These are phyloP conservation scores for Kodamaea kaohsiungensis DNA, from an alignment of 805 yeast species.

Conservation along the genomic window DNA sequence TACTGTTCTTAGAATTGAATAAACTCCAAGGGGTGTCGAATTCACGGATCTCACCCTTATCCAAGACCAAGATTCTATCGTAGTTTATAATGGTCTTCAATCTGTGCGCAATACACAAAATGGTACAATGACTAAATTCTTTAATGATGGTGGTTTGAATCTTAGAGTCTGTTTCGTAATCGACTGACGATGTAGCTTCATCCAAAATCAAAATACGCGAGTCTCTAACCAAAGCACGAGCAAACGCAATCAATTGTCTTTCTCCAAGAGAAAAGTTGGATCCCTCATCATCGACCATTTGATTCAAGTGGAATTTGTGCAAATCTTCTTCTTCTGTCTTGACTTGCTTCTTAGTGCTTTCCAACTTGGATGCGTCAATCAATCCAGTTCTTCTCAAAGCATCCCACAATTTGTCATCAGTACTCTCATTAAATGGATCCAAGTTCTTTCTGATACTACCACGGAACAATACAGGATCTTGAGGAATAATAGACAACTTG, in stretches of 20 bases:
- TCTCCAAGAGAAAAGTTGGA: slow-evolving; percentile 74
- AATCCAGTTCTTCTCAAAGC: slow-evolving; percentile 59
- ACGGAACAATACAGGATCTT: slow-evolving; percentile 66
- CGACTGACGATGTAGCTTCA: slow-evolving; percentile 82
- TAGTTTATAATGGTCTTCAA: slow-evolving; percentile 71
- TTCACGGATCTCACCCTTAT: slow-evolving; percentile 74
- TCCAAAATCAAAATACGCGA: slow-evolving; percentile 78
- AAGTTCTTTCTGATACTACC: slow-evolving; percentile 60
- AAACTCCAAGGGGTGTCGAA: slow-evolving; percentile 71
- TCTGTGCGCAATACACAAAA: slow-evolving; percentile 86
- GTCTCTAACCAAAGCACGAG: slow-evolving; percentile 77
- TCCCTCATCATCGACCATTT: slow-evolving; percentile 65
- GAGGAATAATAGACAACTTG: slow-evolving; percentile 66
- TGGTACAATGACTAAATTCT: slow-evolving; percentile 73
- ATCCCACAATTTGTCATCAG: slow-evolving; percentile 59
- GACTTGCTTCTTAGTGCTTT: slow-evolving; percentile 20
- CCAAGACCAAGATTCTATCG: slow-evolving; percentile 80
- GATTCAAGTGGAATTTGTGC: slow-evolving; percentile 45
- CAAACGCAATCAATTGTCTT: slow-evolving; percentile 75
- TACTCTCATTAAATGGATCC: slow-evolving; percentile 58
- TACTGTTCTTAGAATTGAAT: slow-evolving; percentile 45
- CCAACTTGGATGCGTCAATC: slow-evolving; percentile 38
- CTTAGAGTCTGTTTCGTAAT: slow-evolving; percentile 80
- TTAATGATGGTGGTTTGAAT: slow-evolving; percentile 73
- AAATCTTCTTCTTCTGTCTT: slow-evolving; percentile 4